Conservation (phyloP, 768 basidiomycete genomes). For the Serendipita indica region DNA sequence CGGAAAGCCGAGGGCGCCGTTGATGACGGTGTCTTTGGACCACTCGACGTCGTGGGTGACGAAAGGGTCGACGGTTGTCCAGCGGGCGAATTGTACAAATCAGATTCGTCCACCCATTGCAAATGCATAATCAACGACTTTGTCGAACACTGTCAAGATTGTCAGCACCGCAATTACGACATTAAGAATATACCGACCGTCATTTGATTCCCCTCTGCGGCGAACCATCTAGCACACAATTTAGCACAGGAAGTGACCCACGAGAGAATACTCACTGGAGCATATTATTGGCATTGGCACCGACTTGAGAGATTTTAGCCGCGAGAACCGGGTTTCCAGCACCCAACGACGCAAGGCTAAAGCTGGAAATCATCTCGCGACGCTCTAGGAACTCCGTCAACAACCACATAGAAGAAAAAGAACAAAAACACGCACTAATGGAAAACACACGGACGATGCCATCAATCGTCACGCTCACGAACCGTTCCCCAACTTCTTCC, state of each 20-base stretch:
- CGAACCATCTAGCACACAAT: conserved; percentile 74
- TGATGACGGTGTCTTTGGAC: conserved; percentile 13
- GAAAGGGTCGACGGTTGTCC: neutral
- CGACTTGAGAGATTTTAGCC: conserved; percentile 59
- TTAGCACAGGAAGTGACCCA: conserved; percentile 10
- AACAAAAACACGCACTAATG: conserved; percentile 44
- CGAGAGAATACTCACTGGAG: conserved; percentile 40
- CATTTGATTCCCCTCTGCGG: conserved; percentile 80
- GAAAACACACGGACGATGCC: conserved; percentile 84
- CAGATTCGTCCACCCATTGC: conserved; percentile 68
- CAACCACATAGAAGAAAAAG: neutral
- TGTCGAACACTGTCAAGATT: conserved; percentile 55
- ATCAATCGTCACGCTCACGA: conserved; percentile 86
- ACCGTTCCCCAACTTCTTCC: conserved; percentile 42
- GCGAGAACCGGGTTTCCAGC: conserved; percentile 49
- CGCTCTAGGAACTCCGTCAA: conserved; percentile 30
- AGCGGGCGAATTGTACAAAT: conserved; percentile 16
- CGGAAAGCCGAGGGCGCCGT: neutral
- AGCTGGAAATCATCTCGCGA: conserved; percentile 84
- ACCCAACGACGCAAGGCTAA: conserved; percentile 69
- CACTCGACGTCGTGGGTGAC: conserved; percentile 13
- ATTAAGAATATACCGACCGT: conserved; percentile 38
- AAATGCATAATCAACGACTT: conserved; percentile 75
- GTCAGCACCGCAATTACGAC: neutral
- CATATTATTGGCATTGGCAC: conserved; percentile 73